These are phyloP conservation scores for Cicer pinnatifidum DNA, from an alignment of 306 rosid genomes.

Conservation along the genomic window DNA sequence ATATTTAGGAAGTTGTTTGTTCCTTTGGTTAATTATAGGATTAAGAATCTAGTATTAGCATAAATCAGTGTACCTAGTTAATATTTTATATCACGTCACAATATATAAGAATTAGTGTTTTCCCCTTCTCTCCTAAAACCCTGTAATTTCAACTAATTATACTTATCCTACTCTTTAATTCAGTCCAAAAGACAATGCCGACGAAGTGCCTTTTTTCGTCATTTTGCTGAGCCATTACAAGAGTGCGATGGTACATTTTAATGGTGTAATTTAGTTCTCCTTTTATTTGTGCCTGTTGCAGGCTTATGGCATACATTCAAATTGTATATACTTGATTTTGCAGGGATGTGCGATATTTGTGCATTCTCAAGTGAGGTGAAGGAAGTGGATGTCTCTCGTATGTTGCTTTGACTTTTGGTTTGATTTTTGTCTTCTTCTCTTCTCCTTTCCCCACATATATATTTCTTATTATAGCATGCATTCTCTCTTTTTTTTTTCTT, in stretches of 20 bases:
- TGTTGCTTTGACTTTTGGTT: conserved; percentile 48
- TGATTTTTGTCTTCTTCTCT: conserved; percentile 17
- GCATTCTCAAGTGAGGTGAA: conserved; percentile 72
- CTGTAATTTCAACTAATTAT: conserved; percentile 27
- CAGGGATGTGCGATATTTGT: conserved; percentile 96
- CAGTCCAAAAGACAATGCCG: conserved; percentile 87
- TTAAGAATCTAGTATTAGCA: conserved; percentile 4
- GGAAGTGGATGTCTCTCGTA: conserved; percentile 78
- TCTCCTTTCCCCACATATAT: not conserved
- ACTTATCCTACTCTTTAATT: conserved; percentile 38
- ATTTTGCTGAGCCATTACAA: conserved; percentile 89
- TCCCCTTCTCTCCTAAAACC: conserved; percentile 16
- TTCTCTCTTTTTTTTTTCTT: conserved; percentile 23
- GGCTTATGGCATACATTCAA: conserved; percentile 32
- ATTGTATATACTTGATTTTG: conserved; percentile 36
- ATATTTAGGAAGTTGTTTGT: conserved; percentile 2
- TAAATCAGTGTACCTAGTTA: conserved; percentile 1
- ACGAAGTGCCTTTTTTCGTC: conserved; percentile 74
- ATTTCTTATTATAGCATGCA: conserved; percentile 15
- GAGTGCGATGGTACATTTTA: conserved; percentile 79
- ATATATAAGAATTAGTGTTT: not conserved
- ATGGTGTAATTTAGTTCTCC: conserved; percentile 33
- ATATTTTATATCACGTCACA: conserved; percentile 11
- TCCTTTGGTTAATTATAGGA: conserved; percentile 13
- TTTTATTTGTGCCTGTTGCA: not conserved